These are phyloP conservation scores for Rubus parviflorus DNA, from an alignment of 306 rosid species.

Conservation along the genomic window DNA sequence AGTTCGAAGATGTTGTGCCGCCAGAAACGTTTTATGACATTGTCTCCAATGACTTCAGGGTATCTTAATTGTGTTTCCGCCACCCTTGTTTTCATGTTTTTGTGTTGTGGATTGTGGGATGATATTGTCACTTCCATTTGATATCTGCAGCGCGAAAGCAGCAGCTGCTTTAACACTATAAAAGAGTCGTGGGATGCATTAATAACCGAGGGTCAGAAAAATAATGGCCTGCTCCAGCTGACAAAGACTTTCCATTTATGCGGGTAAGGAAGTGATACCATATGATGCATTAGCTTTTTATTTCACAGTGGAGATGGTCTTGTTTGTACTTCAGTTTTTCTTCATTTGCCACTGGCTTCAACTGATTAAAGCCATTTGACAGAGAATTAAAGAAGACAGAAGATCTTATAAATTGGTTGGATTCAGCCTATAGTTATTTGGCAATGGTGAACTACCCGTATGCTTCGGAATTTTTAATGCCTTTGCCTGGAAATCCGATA, in stretches of 20 bases:
- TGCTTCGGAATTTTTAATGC: slow-evolving; percentile 64
- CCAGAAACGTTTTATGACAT: slow-evolving; percentile 68
- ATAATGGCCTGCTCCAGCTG: slow-evolving; percentile 52
- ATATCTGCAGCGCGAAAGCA: slow-evolving; percentile 63
- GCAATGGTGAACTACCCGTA: slow-evolving; percentile 89
- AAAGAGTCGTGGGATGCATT: slow-evolving; percentile 68
- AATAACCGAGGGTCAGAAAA: slow-evolving; percentile 41
- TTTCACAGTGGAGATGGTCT: background rate
- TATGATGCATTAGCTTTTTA: background rate
- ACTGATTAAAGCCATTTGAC: slow-evolving; percentile 28
- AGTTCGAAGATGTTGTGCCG: slow-evolving; percentile 79
- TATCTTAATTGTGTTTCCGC: slow-evolving; percentile 15
- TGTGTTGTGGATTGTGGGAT: slow-evolving; percentile 2
- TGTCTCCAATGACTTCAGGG: slow-evolving; percentile 73
- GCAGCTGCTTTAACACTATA: slow-evolving; percentile 66
- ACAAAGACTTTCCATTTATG: slow-evolving; percentile 62
- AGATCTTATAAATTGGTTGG: slow-evolving; percentile 66
- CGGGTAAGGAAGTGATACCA: slow-evolving; percentile 40
- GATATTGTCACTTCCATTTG: slow-evolving; percentile 20
- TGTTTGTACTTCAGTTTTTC: slow-evolving; percentile 19
- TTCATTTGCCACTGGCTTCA: slow-evolving; percentile 19
- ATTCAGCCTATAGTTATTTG: slow-evolving; percentile 79
- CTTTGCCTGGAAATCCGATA: slow-evolving; percentile 78
- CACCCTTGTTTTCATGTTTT: background rate
- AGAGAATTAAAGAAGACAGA: slow-evolving; percentile 46